These are phyloP conservation scores for Cucumis hystrix DNA, from an alignment of 306 rosid species.

Conservation along the genomic window DNA sequence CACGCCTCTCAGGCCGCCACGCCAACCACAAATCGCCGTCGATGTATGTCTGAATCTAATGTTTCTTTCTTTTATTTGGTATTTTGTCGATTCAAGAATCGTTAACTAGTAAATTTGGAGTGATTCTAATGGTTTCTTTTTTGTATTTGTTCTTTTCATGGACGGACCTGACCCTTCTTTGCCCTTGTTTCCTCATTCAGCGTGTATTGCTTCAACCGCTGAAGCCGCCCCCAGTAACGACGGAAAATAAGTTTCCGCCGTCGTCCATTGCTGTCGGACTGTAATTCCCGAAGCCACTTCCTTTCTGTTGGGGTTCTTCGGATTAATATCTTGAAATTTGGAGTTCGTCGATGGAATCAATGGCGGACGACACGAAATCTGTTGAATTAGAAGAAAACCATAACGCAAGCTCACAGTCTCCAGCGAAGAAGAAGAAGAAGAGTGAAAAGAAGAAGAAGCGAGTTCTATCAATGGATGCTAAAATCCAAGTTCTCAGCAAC, in stretches of 20 bases:
- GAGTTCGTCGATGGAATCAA: not conserved
- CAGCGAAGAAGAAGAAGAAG: constrained; percentile 23
- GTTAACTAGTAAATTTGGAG: not conserved
- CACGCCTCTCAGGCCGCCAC: not conserved
- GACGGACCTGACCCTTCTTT: not conserved
- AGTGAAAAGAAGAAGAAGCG: constrained; percentile 21
- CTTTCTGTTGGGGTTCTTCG: not conserved
- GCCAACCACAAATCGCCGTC: not conserved
- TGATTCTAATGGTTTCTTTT: not conserved
- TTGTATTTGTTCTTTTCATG: not conserved
- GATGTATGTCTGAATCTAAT: not conserved
- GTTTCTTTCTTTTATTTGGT: too few species aligned
- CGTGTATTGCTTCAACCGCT: not conserved
- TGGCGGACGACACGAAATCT: not conserved
- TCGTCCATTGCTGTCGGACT: not conserved
- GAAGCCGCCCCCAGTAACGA: not conserved
- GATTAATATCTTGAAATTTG: not conserved
- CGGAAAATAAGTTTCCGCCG: not conserved
- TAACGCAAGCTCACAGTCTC: not conserved
- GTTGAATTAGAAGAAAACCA: not conserved
- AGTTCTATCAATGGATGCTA: constrained; percentile 17
- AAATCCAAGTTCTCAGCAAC: constrained; percentile 30
- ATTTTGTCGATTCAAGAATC: too few species aligned
- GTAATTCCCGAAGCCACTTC: not conserved
- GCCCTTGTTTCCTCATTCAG: not conserved